Base-by-base conservation (phyloP, 345 rosid species). In the Eucalyptus regnans region DNA sequence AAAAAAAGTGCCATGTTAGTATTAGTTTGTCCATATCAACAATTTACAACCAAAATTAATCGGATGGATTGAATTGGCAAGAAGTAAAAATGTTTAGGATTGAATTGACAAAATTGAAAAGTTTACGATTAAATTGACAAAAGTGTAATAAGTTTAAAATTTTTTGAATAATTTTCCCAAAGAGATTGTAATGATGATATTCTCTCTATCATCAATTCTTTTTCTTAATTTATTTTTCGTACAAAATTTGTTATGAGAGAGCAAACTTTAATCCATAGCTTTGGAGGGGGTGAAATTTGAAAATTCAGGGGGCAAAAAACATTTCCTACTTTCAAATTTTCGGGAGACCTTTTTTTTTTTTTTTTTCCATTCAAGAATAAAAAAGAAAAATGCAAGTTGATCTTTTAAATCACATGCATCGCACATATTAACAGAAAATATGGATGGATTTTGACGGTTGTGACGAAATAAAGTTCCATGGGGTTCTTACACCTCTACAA, bases 21-120 rank as follows among this genome's bases (percentile, higher is more conserved):
- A 50, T 50, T 1, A 15, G 1, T 15, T 33, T 1, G 1, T 50
- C 7, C 7, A 5, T 50, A 50, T 50, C 7, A 15, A 1, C 18
- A 50, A 50, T 50, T 50, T 50, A 15, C 3, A 50, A 6, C 3
- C 18, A 50, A 50, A 15, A 50, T 50, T 50, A 50, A 18, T 50
- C 3, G 1, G 2, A 50, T 50, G 0, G 7, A 50, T 15, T 50
- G 7, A 50, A 50, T 50, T 50, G 7, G 1, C 1, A 50, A 50
- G 3, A 50, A 50, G 18, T 50, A 7, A 52, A 52, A 18, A 52
- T 18, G 2, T 52, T 52, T 52, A 52, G 23, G 4, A 52, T 52
- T 52, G 23, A 18, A 52, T 7, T 4, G 0, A 18, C 9, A 52
- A 52, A 52, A 52, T 52, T 52, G 56, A 52, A 52, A 52, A 18